Conservation (phyloP, 768 basidiomycete genomes). For the Pleurotus tuber-regium region DNA sequence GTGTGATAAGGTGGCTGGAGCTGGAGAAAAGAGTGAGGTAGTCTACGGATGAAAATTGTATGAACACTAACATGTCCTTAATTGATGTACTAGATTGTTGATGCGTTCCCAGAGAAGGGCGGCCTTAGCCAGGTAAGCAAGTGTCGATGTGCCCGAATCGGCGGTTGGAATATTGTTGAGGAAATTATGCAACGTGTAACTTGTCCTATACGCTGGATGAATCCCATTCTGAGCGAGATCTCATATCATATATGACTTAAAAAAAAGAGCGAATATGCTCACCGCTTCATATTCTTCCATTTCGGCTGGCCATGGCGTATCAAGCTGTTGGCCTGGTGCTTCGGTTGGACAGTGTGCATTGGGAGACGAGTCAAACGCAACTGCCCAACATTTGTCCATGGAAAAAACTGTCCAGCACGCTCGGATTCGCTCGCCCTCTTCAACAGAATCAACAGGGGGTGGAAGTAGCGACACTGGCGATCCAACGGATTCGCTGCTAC, state of each 20-base stretch:
- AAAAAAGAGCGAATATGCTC: background rate
- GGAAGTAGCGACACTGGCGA: background rate
- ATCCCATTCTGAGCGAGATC: constrained; percentile 14
- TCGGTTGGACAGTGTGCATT: constrained; percentile 14
- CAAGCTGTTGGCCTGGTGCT: constrained; percentile 20
- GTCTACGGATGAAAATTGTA: no score
- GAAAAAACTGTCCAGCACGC: constrained; percentile 34
- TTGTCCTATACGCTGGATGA: constrained; percentile 18
- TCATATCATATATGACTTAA: background rate
- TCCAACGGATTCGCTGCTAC: constrained; percentile 24
- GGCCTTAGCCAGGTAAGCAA: constrained; percentile 23
- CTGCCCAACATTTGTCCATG: constrained; percentile 40
- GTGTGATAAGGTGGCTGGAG: no score
- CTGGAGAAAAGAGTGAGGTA: background rate
- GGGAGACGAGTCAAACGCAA: constrained; percentile 36
- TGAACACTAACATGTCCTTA: constrained; percentile 24
- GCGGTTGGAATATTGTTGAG: constrained; percentile 18
- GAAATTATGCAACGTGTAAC: constrained; percentile 21
- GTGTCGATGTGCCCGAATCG: constrained; percentile 19
- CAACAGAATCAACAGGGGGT: constrained; percentile 11
- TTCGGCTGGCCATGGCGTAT: constrained; percentile 39
- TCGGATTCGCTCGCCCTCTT: constrained; percentile 36
- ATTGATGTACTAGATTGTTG: constrained; percentile 22
- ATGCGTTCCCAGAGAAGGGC: constrained; percentile 35
- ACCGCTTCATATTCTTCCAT: constrained; percentile 34